Percentiles rank a stretch among this genome's conserved stretches.
phyloP scores from a whole-genome alignment of 768 basidiomycete genomes.

The Lentinus brumalis region DNA sequence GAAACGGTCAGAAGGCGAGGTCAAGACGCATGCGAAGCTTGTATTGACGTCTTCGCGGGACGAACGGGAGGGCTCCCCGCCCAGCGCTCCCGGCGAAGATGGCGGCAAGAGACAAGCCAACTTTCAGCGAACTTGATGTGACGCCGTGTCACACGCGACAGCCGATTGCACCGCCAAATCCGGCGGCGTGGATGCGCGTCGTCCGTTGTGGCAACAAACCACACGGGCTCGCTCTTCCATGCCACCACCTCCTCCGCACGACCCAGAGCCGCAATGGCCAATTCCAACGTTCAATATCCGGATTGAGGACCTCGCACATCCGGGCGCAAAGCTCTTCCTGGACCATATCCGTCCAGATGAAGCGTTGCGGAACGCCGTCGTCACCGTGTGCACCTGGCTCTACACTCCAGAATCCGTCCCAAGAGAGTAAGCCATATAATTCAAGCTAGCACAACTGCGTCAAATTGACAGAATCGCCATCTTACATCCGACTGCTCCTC shows the following conservation, averaged over 20 bases:
- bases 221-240: constrained; percentile 2
- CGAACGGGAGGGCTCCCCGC: constrained; percentile 1
- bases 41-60: background rate
- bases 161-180: background rate
- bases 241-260: constrained; percentile 29
- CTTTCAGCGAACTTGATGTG: background rate
- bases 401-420: constrained; percentile 49
- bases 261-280: constrained; percentile 43
- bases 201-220: constrained; percentile 1
- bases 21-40: background rate
- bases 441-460: background rate
- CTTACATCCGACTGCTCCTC: background rate
- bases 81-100: background rate
- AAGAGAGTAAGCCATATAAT: constrained; percentile 42
- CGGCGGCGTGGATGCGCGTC: background rate
- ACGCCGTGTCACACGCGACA: background rate
- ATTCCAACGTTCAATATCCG: constrained; percentile 58
- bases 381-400: constrained; percentile 41
- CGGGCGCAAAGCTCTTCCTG: constrained; percentile 60
- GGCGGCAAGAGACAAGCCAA: background rate
- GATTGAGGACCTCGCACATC: constrained; percentile 60
- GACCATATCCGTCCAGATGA: constrained; percentile 46
- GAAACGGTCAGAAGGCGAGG: constrained; percentile 11
- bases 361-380: constrained; percentile 40
- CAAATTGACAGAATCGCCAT: background rate